A percentile compares a stretch with the other conserved stretches of the same genome.
These are phyloP conservation scores for Spathaspora girioi DNA, from an alignment of 805 yeast genomes.

Conservation along the genomic window DNA sequence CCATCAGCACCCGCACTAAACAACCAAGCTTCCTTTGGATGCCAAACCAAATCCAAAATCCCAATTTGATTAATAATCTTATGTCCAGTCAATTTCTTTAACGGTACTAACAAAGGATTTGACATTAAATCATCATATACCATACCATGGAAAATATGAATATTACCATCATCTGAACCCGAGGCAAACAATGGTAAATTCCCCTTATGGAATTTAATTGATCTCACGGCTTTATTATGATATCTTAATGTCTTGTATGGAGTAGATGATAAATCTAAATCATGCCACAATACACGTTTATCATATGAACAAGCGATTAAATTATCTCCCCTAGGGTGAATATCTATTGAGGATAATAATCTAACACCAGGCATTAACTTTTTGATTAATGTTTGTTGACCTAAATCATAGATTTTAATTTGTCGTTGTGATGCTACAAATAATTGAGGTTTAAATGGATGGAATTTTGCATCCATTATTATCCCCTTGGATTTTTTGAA, in stretches of 20 bases:
- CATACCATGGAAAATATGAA: constrained; percentile 94
- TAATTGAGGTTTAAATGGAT: constrained; percentile 91
- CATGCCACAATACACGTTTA: constrained; percentile 96
- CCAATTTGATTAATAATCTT: constrained; percentile 76
- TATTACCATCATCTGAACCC: constrained; percentile 89
- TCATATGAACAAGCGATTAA: constrained; percentile 90
- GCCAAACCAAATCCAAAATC: constrained; percentile 87
- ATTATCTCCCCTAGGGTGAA: constrained; percentile 96
- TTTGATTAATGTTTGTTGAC: constrained; percentile 79
- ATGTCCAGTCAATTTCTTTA: constrained; percentile 92
- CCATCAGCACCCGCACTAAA: constrained; percentile 97
- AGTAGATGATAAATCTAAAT: constrained; percentile 79
- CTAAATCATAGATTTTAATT: constrained; percentile 83
- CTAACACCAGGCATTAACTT: constrained; percentile 93
- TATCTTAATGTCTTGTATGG: constrained; percentile 95
- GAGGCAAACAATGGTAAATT: constrained; percentile 88
- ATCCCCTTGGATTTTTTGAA: constrained; percentile 91
- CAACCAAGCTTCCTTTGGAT: constrained; percentile 97
- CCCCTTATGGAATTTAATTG: constrained; percentile 80
- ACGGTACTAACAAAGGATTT: constrained; percentile 92
- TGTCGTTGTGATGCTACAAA: constrained; percentile 94
- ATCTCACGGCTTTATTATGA: constrained; percentile 91
- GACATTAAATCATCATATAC: constrained; percentile 95
- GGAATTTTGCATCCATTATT: constrained; percentile 94
- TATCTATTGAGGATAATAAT: constrained; percentile 87